Base-by-base conservation (phyloP, 176 grass and related monocot species). In the Tuctoria greenei region DNA sequence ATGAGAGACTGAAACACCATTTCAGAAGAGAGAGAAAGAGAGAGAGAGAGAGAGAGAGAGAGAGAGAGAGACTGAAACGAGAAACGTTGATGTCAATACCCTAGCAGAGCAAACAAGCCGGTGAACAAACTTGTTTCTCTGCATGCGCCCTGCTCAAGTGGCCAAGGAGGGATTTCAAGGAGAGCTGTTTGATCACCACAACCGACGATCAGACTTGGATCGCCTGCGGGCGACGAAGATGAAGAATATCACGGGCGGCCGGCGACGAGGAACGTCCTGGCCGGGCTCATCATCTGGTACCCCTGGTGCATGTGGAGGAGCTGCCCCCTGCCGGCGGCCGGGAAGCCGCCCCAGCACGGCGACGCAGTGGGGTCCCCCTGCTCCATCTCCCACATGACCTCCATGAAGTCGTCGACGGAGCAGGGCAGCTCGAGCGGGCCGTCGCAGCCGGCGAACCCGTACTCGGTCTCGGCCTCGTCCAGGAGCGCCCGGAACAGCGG, bases 371-470 rank as follows among this genome's bases (percentile, higher is more conserved):
- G 77, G 40, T 64, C 51, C 0, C 6, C 64, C 26, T 82, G 84
- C 86, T 92, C 93, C 67, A 96, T 87, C 79, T 96, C 81, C 84
- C 78, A 78, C 79, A 96, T 55, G 25, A 92, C 88, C 36, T 73
- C 79, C 17, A 74, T 81, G 82, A 96, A 96, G 76, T 82, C 72
- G 71, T 86, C 82, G 36, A 92, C 89, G 67, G 71, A 57, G 57
- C 89, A 92, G 5, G 89, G 93, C 24, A 96, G 90, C 85, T 87
- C 79, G 66, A 96, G 82, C 3, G 90, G 93, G 9, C 90, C 93
- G 11, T 73, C 62, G 76, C 25, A 80, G 12, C 83, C 69, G 15
- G 88, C 66, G 71, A 85, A 89, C 55, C 89, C 93, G 66, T 92
- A 89, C 72, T 74, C 93, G 10, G 55, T 79, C 73, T 96, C 93